Evolutionary conservation across 148 eudicot genomes (phyloP), one percentile per base, ranked within the genome.

Genomic region (Amaranthus palmeri): DNA sequence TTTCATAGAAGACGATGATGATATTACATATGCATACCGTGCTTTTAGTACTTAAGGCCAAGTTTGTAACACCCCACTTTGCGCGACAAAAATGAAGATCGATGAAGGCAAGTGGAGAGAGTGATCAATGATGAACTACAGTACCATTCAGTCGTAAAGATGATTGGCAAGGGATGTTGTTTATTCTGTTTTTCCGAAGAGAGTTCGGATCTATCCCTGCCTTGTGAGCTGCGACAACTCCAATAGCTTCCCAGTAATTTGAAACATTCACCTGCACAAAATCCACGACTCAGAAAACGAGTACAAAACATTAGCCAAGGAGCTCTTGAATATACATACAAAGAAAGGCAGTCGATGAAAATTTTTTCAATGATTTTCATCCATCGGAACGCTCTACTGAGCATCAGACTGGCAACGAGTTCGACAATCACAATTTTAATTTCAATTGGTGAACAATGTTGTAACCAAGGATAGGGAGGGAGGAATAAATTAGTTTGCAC

Each of bases 211-310:
- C 89, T 70, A 93, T 80, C 78, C 96, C 97, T 59, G 98, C 96
- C 72, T 88, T 93, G 70, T 93, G 98, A 80, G 96, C 98, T 52
- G 96, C 95, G 62, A 86, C 71, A 60, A 93, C 92, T 78, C 98
- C 97, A 72, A 90, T 90, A 45, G 96, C 98, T 77, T 93, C 98
- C 96, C 96, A 93, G 69, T 90, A 93, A 73, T 90, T 93, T 18
- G 95, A 85, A 70, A 93, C 98, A 75, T 84, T 87, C 15, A 92
- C 81, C 92, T 90, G 88, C 53, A 46, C 73, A 72, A n/a, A 71
- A 36, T 14, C 49, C 53, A 43, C 1, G 4, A 66, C 44, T 54
- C 44, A 41, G 61, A 44, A 53, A 7, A 7, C 6, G 3, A 42
- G 42, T 54, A 68, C 6, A 15, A 48, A 49, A 49, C 51, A 48